Base-by-base conservation (phyloP, 2,329 filamentous ascomycete genomes). In the Fusarium nodosum region DNA sequence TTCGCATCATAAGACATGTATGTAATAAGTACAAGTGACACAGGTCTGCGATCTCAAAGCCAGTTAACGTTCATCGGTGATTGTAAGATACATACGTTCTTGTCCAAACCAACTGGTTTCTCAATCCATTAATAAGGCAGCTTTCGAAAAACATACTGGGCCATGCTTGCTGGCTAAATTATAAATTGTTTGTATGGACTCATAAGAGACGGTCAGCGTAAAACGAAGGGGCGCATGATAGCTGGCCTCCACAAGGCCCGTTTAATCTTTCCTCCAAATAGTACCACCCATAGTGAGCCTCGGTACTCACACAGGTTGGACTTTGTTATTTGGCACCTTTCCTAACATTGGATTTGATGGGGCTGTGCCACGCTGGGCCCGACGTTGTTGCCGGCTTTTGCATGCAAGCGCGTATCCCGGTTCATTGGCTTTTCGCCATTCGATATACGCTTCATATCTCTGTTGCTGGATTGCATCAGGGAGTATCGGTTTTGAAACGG, bases 381-480 rank as follows among this genome's bases (percentile, higher is more conserved):
- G 77, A 26, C 76, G 73, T 60, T 81, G 80, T 69, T 85, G 83
- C 47, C 83, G 77, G 41, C 76, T 75, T 64, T 82, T 83, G 75
- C 83, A 85, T 67, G 80, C 77, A 60, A 81, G 67, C 26, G 83
- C 83, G 67, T 85, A 85, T 3, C 82, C 82, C 8, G 83, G 83
- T 66, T 84, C 81, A 47, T 81, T 80, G 24, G 81, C 81, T 66
- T 85, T 85, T 58, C 82, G 80, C 80, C 80, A 83, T 72, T 85
- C 83, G 34, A 85, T 80, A 67, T 80, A 85, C 36, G 78, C 81
- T 73, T 85, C 83, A 70, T 85, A 85, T 60, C 78, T 76, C 61
- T 82, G 81, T 72, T 85, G 83, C 28, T 78, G 78, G 45, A 72
- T 60, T 15, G 83, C 73, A 61, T 84, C 75, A 46, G 82, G 82